phyloP scores from a whole-genome alignment of 1,284 basidiomycete genomes.

The Ceratobasidium sp. region DNA sequence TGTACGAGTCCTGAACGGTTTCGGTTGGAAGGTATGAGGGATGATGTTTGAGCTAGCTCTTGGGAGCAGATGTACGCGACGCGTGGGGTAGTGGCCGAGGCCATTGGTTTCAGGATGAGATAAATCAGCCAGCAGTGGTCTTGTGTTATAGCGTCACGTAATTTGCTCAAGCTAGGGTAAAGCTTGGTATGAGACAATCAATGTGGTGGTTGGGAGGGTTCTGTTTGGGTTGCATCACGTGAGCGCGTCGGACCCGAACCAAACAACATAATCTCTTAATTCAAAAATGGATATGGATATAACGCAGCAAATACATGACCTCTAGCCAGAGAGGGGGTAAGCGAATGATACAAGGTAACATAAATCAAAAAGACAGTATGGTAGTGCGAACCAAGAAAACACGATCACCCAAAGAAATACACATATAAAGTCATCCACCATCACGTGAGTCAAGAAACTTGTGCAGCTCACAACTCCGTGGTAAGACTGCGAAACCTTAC shows the following conservation, averaged over 20 bases:
- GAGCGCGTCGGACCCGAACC: neutral
- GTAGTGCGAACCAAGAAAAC: neutral
- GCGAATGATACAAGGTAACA: constrained; percentile 7
- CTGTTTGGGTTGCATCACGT: constrained; percentile 3
- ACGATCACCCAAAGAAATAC: neutral
- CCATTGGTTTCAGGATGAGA: neutral
- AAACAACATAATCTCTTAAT: neutral
- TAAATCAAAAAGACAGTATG: neutral
- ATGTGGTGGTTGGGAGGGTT: neutral
- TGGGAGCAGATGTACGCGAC: constrained; percentile 41
- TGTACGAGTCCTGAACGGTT: constrained; percentile 88
- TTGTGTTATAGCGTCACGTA: no score
- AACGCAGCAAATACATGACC: neutral
- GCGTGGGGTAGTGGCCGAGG: constrained; percentile 51
- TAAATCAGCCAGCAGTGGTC: no score
- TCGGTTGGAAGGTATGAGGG: constrained; percentile 83
- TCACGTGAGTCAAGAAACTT: no score
- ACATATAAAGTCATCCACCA: no score
- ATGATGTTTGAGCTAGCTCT: constrained; percentile 66
- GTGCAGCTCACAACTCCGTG: no score
- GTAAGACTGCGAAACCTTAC: no score
- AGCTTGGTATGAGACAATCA: no score
- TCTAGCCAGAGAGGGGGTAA: constrained; percentile 15
- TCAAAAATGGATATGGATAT: neutral
- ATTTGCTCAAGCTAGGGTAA: no score